Evolutionary conservation across 177 flowering plant species (phyloP).

Genomic region (Tripterygium wilfordii): DNA sequence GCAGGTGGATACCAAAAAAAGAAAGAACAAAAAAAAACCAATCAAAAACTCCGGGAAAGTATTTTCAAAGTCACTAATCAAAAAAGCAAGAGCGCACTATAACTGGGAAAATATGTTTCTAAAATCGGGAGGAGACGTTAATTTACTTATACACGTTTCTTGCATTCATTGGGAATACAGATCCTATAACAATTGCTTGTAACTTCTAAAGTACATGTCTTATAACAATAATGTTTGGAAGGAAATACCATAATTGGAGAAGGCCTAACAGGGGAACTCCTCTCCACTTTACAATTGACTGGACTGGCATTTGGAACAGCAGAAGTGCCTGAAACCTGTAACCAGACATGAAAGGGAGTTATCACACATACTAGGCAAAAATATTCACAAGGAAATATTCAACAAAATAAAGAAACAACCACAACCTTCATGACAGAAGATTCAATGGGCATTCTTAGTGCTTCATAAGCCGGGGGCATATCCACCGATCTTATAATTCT

Average conservation of each 20-base stretch:
- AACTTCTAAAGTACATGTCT: too few species aligned
- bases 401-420: background rate
- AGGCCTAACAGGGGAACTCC: slow-evolving; percentile 73
- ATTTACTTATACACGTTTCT: too few species aligned
- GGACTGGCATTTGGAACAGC: slow-evolving; percentile 41
- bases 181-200: too few species aligned
- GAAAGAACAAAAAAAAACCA: too few species aligned
- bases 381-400: background rate
- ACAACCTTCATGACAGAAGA: slow-evolving; percentile 52
- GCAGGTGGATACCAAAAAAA: background rate
- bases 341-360: slow-evolving; percentile 7
- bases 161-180: too few species aligned
- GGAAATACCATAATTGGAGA: slow-evolving; percentile 55
- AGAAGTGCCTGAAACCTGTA: slow-evolving; percentile 56
- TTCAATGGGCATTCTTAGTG: slow-evolving; percentile 51
- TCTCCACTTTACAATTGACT: slow-evolving; percentile 54
- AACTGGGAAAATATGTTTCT: too few species aligned
- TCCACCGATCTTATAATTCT: slow-evolving; percentile 50
- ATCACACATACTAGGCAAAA: background rate
- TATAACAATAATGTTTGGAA: background rate
- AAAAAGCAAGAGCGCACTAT: too few species aligned
- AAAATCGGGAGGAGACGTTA: too few species aligned
- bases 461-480: slow-evolving; percentile 57
- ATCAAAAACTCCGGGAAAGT: too few species aligned
- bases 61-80: too few species aligned